phyloP scores from a whole-genome alignment of 441 rosid genomes.

The Bocquillonia castaneifolia region DNA sequence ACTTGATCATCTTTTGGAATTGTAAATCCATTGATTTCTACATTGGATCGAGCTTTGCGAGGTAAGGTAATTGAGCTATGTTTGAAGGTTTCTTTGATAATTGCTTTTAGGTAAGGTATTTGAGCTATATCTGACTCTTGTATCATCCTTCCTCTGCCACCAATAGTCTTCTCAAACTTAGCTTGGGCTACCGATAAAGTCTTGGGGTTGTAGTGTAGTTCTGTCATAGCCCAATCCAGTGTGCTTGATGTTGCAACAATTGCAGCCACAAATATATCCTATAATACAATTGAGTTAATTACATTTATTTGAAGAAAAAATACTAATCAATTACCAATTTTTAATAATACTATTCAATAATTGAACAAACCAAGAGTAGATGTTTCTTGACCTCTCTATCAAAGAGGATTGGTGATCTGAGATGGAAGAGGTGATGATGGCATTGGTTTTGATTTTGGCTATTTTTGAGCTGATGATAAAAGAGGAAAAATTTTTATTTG shows the following conservation, averaged over 20 bases:
- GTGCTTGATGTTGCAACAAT: slow-evolving; percentile 55
- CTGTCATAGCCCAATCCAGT: slow-evolving; percentile 73
- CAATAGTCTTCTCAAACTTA: slow-evolving; percentile 25
- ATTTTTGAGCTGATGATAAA: no score
- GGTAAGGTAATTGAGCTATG: no score
- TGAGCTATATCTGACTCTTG: slow-evolving; percentile 25
- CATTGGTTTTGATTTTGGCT: no score
- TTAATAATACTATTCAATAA: not conserved
- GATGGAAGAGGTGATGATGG: no score
- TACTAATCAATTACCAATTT: not conserved
- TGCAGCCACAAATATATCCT: slow-evolving; percentile 33
- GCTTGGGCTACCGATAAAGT: slow-evolving; percentile 19
- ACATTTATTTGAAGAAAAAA: not conserved
- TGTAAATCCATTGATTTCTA: slow-evolving; percentile 23
- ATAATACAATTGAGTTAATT: not conserved
- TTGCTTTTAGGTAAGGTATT: slow-evolving; percentile 28
- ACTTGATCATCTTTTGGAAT: slow-evolving; percentile 31
- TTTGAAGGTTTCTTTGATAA: slow-evolving; percentile 29
- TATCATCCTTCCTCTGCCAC: slow-evolving; percentile 19
- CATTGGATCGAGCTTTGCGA: slow-evolving; percentile 19
- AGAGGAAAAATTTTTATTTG: no score
- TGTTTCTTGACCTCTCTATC: slow-evolving; percentile 12
- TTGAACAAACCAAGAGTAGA: slow-evolving; percentile 19
- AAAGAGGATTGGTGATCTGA: no score
- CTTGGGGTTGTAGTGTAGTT: slow-evolving; percentile 42